Base-by-base conservation (phyloP, 805 yeast species). In the Kodamaea neixiangensis region DNA sequence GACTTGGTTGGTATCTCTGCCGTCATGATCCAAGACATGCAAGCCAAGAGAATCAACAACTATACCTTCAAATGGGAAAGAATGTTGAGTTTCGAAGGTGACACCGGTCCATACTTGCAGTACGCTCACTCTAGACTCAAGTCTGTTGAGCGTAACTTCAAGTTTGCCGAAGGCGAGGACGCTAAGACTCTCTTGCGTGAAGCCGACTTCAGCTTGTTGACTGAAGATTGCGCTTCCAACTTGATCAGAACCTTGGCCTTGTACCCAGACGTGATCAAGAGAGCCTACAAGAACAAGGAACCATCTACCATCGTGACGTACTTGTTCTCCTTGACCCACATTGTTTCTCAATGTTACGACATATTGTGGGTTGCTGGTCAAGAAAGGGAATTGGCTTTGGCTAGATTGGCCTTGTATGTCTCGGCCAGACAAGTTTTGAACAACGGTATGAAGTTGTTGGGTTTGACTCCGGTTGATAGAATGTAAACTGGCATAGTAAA, bases 1-100 rank as follows among this genome's bases (percentile, higher is more conserved):
- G 98, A 94, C 71, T 79, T 90, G 62, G 85, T 94, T 53, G 99
- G 99, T 68, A 87, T 94, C 52, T 87, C 97, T 25, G 99, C 99
- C 5, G 96, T 94, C 54, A 92, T 94, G 97, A 89, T 94, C 64
- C 99, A 94, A 79, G 99, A 94, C 72, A 92, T 94, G 98, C 96
- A 89, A 73, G 85, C 96, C 54, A 94, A 94, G 77, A 87, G 99
- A 72, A 82, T 93, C 72, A 91, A 93, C 78, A 93, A 94, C 76
- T 94, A 94, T 76, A 89, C 86, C 63, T 94, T 94, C 75, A 89
- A 90, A 72, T 94, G 99, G 99, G 90, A 89, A 63, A 87, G 99
- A 77, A 94, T 94, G 97, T 80, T 88, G 42, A 90, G 98, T 2
- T 92, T 94, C 59, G 99, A 94, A 78, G 99, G 99, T 73, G 99